Conservation (phyloP, 192 early-diverging fungal species). For the Paraglomus brasilianum region DNA sequence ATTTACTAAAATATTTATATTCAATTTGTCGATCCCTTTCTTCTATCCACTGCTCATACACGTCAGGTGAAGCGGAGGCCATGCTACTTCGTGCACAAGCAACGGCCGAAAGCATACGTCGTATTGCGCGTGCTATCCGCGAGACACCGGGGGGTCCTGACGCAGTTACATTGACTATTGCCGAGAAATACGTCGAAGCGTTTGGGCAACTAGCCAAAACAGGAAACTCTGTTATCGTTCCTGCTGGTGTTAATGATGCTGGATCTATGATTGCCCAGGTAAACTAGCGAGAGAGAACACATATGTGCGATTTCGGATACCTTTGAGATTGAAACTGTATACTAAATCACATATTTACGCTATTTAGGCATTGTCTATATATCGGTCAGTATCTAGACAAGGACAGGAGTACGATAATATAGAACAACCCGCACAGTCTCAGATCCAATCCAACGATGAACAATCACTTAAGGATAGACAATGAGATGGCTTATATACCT, state of each 20-base stretch:
- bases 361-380: no score
- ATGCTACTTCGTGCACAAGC: constrained; percentile 83
- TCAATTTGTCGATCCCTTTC: background rate
- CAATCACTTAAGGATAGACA: no score
- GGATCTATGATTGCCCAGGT: constrained; percentile 89
- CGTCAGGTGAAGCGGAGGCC: constrained; percentile 83
- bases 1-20: background rate
- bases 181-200: constrained; percentile 95
- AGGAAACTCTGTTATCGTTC: constrained; percentile 85
- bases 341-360: no score
- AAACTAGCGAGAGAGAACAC: background rate
- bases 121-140: constrained; percentile 76
- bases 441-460: no score
- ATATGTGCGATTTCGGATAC: no score
- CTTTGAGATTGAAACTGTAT: no score
- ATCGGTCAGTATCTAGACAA: no score
- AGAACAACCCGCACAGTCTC: no score
- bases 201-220: constrained; percentile 93
- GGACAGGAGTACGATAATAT: no score
- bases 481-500: no score
- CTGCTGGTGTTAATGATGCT: constrained; percentile 78
- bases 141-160: constrained; percentile 65
- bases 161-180: constrained; percentile 87
- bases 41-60: background rate
- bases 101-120: constrained; percentile 76